Evolutionary conservation across 2,329 filamentous ascomycete species (phyloP).

Genomic region (Arthrinium phaeospermum): DNA sequence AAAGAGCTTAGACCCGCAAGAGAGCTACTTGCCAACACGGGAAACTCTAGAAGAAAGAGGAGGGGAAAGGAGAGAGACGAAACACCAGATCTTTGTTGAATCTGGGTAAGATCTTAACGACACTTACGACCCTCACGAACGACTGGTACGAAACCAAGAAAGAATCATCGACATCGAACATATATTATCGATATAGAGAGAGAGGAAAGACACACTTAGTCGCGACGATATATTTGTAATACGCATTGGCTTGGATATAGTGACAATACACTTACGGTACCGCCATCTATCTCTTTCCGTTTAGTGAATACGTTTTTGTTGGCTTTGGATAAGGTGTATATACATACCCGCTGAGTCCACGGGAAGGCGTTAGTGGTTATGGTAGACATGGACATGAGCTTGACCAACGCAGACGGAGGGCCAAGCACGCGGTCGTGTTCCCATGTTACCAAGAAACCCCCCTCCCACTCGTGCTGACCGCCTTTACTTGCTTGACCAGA

Average conservation of each 20-base stretch:
- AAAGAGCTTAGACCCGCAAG: neutral
- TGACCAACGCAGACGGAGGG: neutral
- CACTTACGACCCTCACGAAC: conserved; percentile 8
- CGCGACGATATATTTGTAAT: neutral
- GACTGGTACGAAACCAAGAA: conserved; percentile 1
- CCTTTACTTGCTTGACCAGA: neutral
- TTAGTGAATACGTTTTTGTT: neutral
- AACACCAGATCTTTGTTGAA: neutral
- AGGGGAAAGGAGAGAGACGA: neutral
- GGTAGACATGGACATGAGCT: neutral
- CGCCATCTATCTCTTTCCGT: neutral
- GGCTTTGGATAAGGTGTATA: too few species aligned
- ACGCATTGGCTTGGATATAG: neutral
- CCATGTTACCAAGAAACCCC: neutral
- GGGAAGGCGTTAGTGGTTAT: neutral
- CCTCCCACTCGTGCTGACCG: too few species aligned
- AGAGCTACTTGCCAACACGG: neutral
- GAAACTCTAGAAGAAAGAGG: neutral
- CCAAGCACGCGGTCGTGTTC: neutral
- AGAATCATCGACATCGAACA: neutral
- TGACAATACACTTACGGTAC: neutral
- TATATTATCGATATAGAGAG: neutral
- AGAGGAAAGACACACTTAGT: neutral
- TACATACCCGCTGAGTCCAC: neutral
- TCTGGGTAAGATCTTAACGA: conserved; percentile 13